Evolutionary conservation across 2,329 filamentous ascomycete species (phyloP), one percentile per base, ranked within the genome.

Genomic region (Cercospora sp.): DNA sequence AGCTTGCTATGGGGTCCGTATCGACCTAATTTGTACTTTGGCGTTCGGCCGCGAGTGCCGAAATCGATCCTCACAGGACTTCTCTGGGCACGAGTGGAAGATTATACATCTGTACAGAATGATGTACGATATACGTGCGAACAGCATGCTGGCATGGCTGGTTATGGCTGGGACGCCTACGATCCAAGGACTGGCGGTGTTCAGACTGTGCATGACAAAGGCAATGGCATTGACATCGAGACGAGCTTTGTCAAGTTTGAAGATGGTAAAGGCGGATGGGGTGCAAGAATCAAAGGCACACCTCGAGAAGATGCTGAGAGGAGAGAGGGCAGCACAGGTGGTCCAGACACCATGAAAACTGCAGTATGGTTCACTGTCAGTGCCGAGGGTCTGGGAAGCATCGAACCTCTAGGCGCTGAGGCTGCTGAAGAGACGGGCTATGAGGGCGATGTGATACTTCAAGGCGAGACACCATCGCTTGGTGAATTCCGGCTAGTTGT

Each of bases 121-220:
- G 91, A 90, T 74, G 91, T 97, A 75, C 89, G 95, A 72, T 93
- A 97, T 79, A 97, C 95, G 0, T 99, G 95, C 81, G 95, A 98
- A 80, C 95, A 99, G 79, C 88, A 95, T 79, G 93, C 96, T 78
- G 91, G 91, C 72, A 96, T 99, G 86, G 91, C 89, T 59, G 94
- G 94, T 65, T 99, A 99, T 79, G 95, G 95, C 70, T 99, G 95
- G 95, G 94, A 98, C 75, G 92, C 96, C 78, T 99, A 96, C 79
- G 95, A 99, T 80, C 90, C 93, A 23, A 87, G 95, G 67, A 90
- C 86, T 66, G 95, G 95, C 70, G 95, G 95, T 65, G 85, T 91
- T 23, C 93, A 99, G 80, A 91, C 91, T 0, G 94, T 99, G 68
- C 93, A 96, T 77, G 95, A 99, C 79, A 89, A 90, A 64, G 90